Percentiles rank a stretch among this genome's conserved stretches.
Evolutionary conservation across 805 yeast genomes (phyloP).

Genomic region (Kregervanrija delftensis): DNA sequence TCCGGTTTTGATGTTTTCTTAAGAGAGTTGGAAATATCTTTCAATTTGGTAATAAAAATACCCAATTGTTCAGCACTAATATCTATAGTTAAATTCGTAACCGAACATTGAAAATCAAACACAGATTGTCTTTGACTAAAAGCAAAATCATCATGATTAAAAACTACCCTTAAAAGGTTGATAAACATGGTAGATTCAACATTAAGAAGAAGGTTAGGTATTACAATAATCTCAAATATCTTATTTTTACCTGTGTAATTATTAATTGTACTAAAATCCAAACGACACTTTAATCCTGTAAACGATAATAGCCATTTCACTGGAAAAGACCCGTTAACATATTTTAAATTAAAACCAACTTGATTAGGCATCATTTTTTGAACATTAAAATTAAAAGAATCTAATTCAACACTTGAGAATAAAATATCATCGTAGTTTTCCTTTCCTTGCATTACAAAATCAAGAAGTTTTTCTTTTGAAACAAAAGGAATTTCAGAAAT

Average conservation of each 20-base stretch:
- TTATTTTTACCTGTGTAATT: conserved; percentile 9
- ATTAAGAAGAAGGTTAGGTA: conserved; percentile 23
- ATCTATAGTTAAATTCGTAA: conserved; percentile 40
- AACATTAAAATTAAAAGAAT: conserved; percentile 12
- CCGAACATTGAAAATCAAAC: conserved; percentile 30
- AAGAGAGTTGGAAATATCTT: background rate
- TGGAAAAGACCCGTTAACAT: conserved; percentile 36
- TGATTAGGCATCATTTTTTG: conserved; percentile 15
- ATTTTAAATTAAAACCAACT: conserved; percentile 42
- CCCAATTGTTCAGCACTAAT: conserved; percentile 34
- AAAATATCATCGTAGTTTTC: conserved; percentile 7
- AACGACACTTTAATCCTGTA: conserved; percentile 28
- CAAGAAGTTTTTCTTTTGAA: conserved; percentile 7
- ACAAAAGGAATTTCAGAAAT: conserved; percentile 23
- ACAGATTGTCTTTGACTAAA: conserved; percentile 21
- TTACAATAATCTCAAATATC: conserved; percentile 22
- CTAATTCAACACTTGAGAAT: conserved; percentile 12
- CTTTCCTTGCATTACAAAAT: background rate
- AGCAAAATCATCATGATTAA: conserved; percentile 13
- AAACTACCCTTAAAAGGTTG: conserved; percentile 12
- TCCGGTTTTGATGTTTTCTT: background rate
- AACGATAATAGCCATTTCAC: conserved; percentile 30
- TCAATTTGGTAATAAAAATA: conserved; percentile 18
- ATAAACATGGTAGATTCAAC: conserved; percentile 16
- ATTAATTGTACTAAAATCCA: conserved; percentile 17